Evolutionary conservation across 345 rosid species (phyloP), one percentile per base, ranked within the genome.

Genomic region (Abelmoschus esculentus): DNA sequence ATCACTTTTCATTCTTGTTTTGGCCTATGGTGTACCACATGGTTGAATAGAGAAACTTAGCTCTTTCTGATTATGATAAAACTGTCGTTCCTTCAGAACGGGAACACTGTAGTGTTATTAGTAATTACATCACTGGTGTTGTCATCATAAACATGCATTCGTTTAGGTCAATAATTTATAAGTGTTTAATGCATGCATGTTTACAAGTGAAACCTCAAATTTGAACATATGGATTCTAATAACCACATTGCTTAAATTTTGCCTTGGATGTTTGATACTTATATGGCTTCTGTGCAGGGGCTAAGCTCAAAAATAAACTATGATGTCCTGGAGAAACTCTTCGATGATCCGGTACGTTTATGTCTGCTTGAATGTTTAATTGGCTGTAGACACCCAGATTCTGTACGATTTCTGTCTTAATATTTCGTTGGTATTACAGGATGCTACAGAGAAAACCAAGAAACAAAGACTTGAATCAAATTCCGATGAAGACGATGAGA

Each of bases 291-390:
- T 73, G 40, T 75, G 80, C 95, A 89, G 97, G 84, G 91, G 72
- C 75, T 91, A 72, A 76, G 90, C 71, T 83, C 85, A 28, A 79
- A 84, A 74, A 83, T 90, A 83, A 90, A 93, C 83, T 81, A 77
- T 17, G 90, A 90, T 26, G 84, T 76, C 8, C 70, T 89, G 84
- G 86, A 82, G 65, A 83, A 86, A 71, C 93, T 93, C 61, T 89
- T 90, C 62, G 84, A 81, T 57, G 83, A 81, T 67, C 72, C 88
- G 6, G 97, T 89, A 81, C 42, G 96, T 79, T 69, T 63, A 22
- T 22, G 26, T 8, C 70, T 53, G 15, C 26, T 54, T 17, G 32
- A n/a, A 67, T 67, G n/a, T 50, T 52, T 66, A 18, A 50, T 67
- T 44, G 59, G 8, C 53, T 4, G 6, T 32, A 29, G 32, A 29